A percentile compares a stretch with the other conserved stretches of the same genome.
Evolutionary conservation across 2,329 filamentous ascomycete genomes (phyloP).

Genomic region (Epichloe uncinata): DNA sequence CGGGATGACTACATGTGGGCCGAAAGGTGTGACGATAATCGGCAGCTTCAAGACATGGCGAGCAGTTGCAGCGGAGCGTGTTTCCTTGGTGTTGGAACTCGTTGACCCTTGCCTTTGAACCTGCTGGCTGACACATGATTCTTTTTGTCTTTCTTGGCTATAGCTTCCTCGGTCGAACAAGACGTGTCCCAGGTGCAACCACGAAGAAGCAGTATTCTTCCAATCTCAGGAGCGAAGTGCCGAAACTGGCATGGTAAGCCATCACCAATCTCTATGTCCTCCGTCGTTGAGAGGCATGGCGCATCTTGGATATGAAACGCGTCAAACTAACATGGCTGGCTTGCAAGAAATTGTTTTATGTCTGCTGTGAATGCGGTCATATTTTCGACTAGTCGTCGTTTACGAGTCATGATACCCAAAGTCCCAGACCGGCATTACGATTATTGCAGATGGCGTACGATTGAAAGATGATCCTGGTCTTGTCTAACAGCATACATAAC

Average conservation of each 20-base stretch:
- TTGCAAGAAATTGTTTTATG: constrained; percentile 76
- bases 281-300: not conserved
- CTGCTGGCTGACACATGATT: constrained; percentile 29
- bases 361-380: constrained; percentile 86
- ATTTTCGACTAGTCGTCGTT: constrained; percentile 49
- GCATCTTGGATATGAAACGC: not conserved
- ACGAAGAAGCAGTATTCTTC: constrained; percentile 93
- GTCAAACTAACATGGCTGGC: constrained; percentile 6
- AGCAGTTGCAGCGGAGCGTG: constrained; percentile 7
- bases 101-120: constrained; percentile 14
- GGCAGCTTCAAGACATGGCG: not conserved
- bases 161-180: constrained; percentile 87
- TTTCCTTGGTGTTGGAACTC: constrained; percentile 14
- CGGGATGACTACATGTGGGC: not conserved
- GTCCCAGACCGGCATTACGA: not conserved
- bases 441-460: not conserved
- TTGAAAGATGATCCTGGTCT: not conserved
- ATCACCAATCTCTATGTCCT: not conserved
- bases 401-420: constrained; percentile 4
- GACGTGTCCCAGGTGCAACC: constrained; percentile 70
- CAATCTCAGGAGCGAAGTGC: constrained; percentile 95
- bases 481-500: not conserved
- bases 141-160: constrained; percentile 19
- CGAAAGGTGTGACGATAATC: not conserved
- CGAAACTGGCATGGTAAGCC: constrained; percentile 91